Base-by-base conservation (phyloP, 2,329 filamentous ascomycete species). In the Lachnellula hyalina region DNA sequence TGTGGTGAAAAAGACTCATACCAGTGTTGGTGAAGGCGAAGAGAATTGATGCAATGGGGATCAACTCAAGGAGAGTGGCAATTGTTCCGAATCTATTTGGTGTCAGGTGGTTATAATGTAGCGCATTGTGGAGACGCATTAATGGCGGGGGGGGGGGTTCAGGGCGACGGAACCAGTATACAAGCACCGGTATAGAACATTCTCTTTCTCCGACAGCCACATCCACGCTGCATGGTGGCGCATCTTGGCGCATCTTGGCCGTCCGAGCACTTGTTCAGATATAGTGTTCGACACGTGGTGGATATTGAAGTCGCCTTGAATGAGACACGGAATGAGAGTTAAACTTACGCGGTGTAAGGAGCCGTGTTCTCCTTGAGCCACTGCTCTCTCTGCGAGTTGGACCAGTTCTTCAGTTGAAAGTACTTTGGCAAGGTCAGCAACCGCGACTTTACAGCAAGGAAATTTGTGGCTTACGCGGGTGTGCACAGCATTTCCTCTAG, bases 391-490 rank as follows among this genome's bases (percentile, higher is more conserved):
- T 90, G 81, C 11, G 75, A 75, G 28, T 77, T 72, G 44, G 81
- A 82, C 90, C 90, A 96, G 47, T 83, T 82, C 75, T 96, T 97
- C 58, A 97, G 78, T 74, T 96, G 89, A 71, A 96, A 96, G 73
- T 96, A 96, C 73, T 32, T 94, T 70, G 3, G 71, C 74, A 69
- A 35, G 25, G 35, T 35, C 49, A 38, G 55, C 44, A 52, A 25
- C 21, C 28, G 28, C 6, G 32, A 7, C 51, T 47, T 48, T 28
- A 35, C 49, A 19, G 23, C 12, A 34, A n/a, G 28, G 14, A 35
- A 14, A 12, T 11, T 32, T 9, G 21, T 28, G n/a, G 54, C 78
- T 65, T 72, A 84, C 81, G 50, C 82, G 74, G 40, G 73, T 75
- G 57, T 85, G 82, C 41, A 81, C 76, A 21, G 69, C 52, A 9